Conservation (phyloP, 495 filamentous ascomycete genomes). For the Clavariopsis aquatica region DNA sequence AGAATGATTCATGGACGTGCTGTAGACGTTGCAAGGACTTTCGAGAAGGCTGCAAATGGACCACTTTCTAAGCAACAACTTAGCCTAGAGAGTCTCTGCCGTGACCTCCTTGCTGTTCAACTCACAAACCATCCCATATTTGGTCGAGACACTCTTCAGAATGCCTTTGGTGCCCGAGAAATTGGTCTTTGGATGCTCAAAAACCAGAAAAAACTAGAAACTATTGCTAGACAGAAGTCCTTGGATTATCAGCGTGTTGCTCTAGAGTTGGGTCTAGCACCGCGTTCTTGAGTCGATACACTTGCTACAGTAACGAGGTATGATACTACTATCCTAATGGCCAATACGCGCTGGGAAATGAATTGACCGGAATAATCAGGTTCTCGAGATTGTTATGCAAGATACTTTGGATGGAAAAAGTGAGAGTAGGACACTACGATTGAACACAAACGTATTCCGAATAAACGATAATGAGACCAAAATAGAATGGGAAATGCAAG, state of each 20-base stretch:
- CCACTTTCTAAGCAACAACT: conserved; percentile 28
- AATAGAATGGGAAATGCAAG: not conserved
- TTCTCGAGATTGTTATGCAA: too few species aligned
- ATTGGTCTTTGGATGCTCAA: conserved; percentile 27
- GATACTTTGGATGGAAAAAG: too few species aligned
- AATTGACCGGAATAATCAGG: too few species aligned
- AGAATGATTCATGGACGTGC: conserved; percentile 48
- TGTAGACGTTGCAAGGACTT: conserved; percentile 44
- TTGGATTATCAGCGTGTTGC: conserved; percentile 11
- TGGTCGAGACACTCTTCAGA: conserved; percentile 26
- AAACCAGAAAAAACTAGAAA: conserved; percentile 3
- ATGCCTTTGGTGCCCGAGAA: conserved; percentile 32
- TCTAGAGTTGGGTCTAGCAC: not conserved
- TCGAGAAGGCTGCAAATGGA: conserved; percentile 26
- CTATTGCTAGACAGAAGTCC: conserved; percentile 16
- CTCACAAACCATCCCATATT: conserved; percentile 6
- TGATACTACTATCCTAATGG: too few species aligned
- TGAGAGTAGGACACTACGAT: too few species aligned
- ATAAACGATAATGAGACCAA: too few species aligned
- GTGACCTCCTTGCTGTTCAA: conserved; percentile 4
- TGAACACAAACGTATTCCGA: too few species aligned
- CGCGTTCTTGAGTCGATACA: too few species aligned
- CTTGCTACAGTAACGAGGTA: too few species aligned
- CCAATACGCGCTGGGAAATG: too few species aligned
- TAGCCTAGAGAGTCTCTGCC: conserved; percentile 29